These are phyloP conservation scores for Paraglomus occultum DNA, from an alignment of 192 early-diverging fungal species.

Conservation along the genomic window DNA sequence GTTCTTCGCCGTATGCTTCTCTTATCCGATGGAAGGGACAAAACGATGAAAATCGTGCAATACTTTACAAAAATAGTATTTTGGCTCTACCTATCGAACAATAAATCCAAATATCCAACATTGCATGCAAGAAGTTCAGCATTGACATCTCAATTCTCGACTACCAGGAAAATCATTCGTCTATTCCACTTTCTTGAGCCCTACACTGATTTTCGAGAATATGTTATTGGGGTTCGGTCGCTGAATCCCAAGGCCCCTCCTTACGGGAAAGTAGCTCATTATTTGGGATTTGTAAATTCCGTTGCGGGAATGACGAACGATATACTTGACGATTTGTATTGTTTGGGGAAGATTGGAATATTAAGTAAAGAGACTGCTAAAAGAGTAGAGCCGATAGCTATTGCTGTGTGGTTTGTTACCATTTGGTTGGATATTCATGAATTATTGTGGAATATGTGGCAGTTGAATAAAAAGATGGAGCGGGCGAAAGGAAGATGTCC, in stretches of 20 bases:
- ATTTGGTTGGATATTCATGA: constrained; percentile 69
- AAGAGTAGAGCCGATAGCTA: constrained; percentile 57
- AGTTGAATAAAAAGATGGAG: constrained; percentile 29
- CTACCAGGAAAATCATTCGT: constrained; percentile 73
- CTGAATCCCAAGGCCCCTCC: constrained; percentile 9
- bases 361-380: constrained; percentile 50
- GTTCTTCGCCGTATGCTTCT: constrained; percentile 31
- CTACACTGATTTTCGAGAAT: constrained; percentile 46
- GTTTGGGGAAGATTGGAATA: constrained; percentile 67
- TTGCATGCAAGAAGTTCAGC: constrained; percentile 34
- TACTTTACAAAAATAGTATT: constrained; percentile 75
- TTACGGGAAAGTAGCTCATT: constrained; percentile 8
- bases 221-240: constrained; percentile 6
- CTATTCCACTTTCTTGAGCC: constrained; percentile 70
- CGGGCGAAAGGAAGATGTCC: constrained; percentile 12
- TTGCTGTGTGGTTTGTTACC: constrained; percentile 66
- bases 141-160: constrained; percentile 69
- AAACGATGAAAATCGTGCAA: constrained; percentile 75
- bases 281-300: constrained; percentile 41
- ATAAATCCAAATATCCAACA: constrained; percentile 15
- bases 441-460: constrained; percentile 39
- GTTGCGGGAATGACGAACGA: constrained; percentile 63
- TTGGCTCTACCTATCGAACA: constrained; percentile 38
- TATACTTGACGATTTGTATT: constrained; percentile 72
- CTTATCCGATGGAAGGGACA: constrained; percentile 82